Base-by-base conservation (phyloP, 805 yeast genomes). In the Kluyveromyces starmeri region DNA sequence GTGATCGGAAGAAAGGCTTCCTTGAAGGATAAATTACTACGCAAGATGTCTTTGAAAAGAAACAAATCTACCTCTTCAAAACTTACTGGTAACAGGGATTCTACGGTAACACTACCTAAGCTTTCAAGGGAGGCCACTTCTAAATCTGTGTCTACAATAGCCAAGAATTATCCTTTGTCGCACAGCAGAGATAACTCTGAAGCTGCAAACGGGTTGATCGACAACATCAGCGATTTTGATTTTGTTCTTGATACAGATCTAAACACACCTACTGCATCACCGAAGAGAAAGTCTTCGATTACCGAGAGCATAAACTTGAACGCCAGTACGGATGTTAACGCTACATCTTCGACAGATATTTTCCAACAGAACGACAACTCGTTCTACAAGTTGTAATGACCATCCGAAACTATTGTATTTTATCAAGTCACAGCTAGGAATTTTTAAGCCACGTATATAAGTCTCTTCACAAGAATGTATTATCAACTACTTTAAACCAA, bases 111-210 rank as follows among this genome's bases (percentile, higher is more conserved):
- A 21, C n/a, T n/a, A n/a, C 4, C 5, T 18, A 9, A 12, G 3
- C 3, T 28, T 20, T 26, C 28, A 5, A n/a, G 9, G 9, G 24
- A 18, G 11, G 9, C 16, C 7, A 29, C 37, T 5, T 25, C 35
- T 9, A 15, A 19, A 11, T 36, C 42, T 5, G 16, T 28, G 16
- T 16, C 42, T 4, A 24, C 32, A 18, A 30, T 34, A n/a, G 43
- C 30, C 36, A 51, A 43, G 28, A 31, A 36, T 13, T 52, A 48
- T 27, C 53, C 56, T 3, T 53, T 53, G 3, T 32, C 39, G 8
- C 54, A 43, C 35, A 51, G 18, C 21, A 52, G 52, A 43, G 49
- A 36, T 32, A 46, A 34, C 31, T 55, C 61, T 4, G 59, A 46
- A 12, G 45, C 59, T 1, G 45, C 42, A 4, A 50, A 52, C 34